phyloP scores from a whole-genome alignment of 768 basidiomycete genomes.

The Agaricus sinodeliciosus region DNA sequence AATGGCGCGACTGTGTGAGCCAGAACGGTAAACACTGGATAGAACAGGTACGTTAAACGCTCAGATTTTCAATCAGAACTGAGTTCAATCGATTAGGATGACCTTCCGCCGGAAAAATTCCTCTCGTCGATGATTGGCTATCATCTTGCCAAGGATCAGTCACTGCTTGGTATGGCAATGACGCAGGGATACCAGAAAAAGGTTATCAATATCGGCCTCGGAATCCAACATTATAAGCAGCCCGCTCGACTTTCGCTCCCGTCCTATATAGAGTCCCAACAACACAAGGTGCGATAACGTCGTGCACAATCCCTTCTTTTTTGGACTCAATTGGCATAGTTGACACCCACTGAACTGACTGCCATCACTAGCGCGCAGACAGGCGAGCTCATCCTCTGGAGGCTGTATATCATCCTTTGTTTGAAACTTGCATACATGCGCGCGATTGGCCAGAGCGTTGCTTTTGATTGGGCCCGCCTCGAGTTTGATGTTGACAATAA shows the following conservation, averaged over 20 bases:
- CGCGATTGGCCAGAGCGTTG: conserved; percentile 74
- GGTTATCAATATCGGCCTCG: conserved; percentile 80
- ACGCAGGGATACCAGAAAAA: conserved; percentile 70
- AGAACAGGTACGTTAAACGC: conserved; percentile 45
- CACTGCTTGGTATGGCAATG: conserved; percentile 80
- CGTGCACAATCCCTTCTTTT: not conserved
- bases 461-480: conserved; percentile 77
- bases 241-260: conserved; percentile 54
- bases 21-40: conserved; percentile 75
- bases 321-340: conserved; percentile 10
- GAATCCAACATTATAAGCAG: conserved; percentile 60
- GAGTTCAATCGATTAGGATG: conserved; percentile 38
- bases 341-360: conserved; percentile 32
- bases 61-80: not conserved
- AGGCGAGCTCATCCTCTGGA: conserved; percentile 61
- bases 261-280: conserved; percentile 64
- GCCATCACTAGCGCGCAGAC: conserved; percentile 44
- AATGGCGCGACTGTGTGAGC: conserved; percentile 63
- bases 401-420: conserved; percentile 71
- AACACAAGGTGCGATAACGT: conserved; percentile 57
- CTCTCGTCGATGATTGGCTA: conserved; percentile 77
- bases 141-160: conserved; percentile 61
- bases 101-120: conserved; percentile 57
- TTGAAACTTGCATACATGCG: conserved; percentile 80
- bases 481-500: conserved; percentile 70